Evolutionary conservation across 106 monocot genomes (phyloP), one percentile per base, ranked within the genome.

Genomic region (Dendrobium chrysotoxum): DNA sequence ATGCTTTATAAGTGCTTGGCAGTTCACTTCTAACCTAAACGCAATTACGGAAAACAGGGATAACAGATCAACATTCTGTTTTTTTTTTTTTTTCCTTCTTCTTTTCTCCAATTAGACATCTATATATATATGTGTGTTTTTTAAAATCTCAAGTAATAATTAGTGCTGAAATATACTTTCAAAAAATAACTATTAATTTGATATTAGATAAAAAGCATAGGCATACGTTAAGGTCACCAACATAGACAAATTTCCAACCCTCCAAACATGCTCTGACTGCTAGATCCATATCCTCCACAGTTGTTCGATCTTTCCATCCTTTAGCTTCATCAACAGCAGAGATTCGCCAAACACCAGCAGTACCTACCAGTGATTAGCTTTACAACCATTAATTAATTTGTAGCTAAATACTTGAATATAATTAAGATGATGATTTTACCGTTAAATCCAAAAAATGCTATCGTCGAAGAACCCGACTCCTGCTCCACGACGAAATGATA

Each of bases 401-500:
- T 44, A 7, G 28, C 26, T 28, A 25, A 7, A 3, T 67, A 0
- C 16, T 18, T 72, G 31, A 72, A 40, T 39, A 5, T 11, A 67
- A 71, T 35, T 16, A 40, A 25, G 13, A 44, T 13, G 28, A 35
- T 35, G 25, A 57, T 1, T n/a, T 42, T 79, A 90, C 95, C 95
- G 83, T 92, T 95, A 45, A 95, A 95, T 41, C 95, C 95, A 45
- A 95, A 95, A 53, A 92, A 95, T 0, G 92, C 81, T 31, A 81
- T 80, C 5, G 82, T 82, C 2, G 87, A 87, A 45, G 92, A 95
- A 5, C 95, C 95, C 0, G 92, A 82, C 75, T 95, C 88, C 41
- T 95, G 95, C 79, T 95, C 95, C n/a, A 92, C 83, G 73, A 90
- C 92, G 86, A 95, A 95, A 82, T 95, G 95, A 78, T 95, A 95